Evolutionary conservation across 2,329 filamentous ascomycete genomes (phyloP).

Genomic region (Aspergillus luchuensis): DNA sequence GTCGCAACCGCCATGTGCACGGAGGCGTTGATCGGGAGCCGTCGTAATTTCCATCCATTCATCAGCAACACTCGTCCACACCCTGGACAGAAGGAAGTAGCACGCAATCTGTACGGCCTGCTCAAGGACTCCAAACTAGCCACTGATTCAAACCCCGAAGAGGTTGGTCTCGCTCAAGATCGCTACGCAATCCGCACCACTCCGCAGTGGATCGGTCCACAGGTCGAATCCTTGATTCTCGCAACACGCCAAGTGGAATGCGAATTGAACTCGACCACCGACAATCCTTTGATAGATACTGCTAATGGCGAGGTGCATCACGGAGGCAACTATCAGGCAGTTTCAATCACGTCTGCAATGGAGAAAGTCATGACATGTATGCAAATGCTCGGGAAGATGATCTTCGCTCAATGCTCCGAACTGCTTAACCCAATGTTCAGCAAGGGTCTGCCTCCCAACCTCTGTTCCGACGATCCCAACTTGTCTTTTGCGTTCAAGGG

Average conservation of each 20-base stretch:
- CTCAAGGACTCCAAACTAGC: constrained; percentile 48
- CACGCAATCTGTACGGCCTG: constrained; percentile 57
- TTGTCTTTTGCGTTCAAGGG: constrained; percentile 64
- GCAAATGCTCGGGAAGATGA: constrained; percentile 62
- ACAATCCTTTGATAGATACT: constrained; percentile 65
- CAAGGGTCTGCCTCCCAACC: constrained; percentile 64
- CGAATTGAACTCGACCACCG: constrained; percentile 68
- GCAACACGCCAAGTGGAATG: constrained; percentile 59
- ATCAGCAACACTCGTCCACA: constrained; percentile 62
- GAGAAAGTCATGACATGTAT: constrained; percentile 58
- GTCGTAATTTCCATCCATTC: constrained; percentile 61
- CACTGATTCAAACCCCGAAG: background rate
- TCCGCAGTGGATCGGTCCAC: constrained; percentile 68
- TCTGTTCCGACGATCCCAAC: constrained; percentile 57
- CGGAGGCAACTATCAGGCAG: constrained; percentile 70
- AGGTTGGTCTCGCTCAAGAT: constrained; percentile 57
- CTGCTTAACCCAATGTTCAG: constrained; percentile 63
- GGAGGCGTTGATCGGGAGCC: constrained; percentile 61
- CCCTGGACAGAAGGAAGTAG: constrained; percentile 60
- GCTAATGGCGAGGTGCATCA: constrained; percentile 51
- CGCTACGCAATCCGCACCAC: constrained; percentile 66
- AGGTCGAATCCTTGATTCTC: constrained; percentile 63
- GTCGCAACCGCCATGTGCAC: constrained; percentile 62
- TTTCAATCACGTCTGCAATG: constrained; percentile 63
- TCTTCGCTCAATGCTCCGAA: constrained; percentile 65